Base-by-base conservation (phyloP, 2,329 filamentous ascomycete species). In the Penicillium sp. region DNA sequence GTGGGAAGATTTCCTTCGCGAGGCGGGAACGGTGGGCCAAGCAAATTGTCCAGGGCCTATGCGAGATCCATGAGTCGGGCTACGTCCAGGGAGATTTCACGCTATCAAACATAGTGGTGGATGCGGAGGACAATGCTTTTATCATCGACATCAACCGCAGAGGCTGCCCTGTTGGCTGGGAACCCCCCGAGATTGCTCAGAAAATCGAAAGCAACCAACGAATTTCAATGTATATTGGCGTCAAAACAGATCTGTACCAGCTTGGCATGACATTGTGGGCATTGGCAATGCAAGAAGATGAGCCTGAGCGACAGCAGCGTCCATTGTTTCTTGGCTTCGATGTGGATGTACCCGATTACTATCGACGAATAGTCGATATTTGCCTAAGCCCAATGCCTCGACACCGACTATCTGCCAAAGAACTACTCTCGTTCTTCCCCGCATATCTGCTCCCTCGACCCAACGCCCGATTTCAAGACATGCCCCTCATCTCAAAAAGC, bases 71-170 rank as follows among this genome's bases (percentile, higher is more conserved):
- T 67, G 93, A 97, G 72, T 88, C 91, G 19, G 94, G 94, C 4
- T 97, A 96, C 71, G 94, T 99, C 10, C 94, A 99, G 69, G 94
- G 94, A 21, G 94, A 99, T 70, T 97, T 99, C 62, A 99, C 94
- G 0, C 81, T 99, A 24, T 96, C 92, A 5, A 99, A 99, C 70
- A 96, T 99, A 61, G 94, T 99, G 57, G 89, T 99, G 66, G 91
- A 97, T 71, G 81, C 83, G 11, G 76, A 89, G 39, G 87, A 92
- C 68, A 83, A 97, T 67, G 94, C 93, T 8, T 93, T 95, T 67
- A 97, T 99, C 62, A 99, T 99, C 68, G 94, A 99, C 73, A 97
- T 99, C 77, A 99, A 99, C 76, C 84, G 94, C 51, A 83, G 94
- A 65, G 94, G 94, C n/a, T 99, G 94, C 67, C 94, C 94, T 0